These are phyloP conservation scores for Fusarium mangiferae DNA, from an alignment of 2,329 filamentous ascomycete genomes.

Conservation along the genomic window DNA sequence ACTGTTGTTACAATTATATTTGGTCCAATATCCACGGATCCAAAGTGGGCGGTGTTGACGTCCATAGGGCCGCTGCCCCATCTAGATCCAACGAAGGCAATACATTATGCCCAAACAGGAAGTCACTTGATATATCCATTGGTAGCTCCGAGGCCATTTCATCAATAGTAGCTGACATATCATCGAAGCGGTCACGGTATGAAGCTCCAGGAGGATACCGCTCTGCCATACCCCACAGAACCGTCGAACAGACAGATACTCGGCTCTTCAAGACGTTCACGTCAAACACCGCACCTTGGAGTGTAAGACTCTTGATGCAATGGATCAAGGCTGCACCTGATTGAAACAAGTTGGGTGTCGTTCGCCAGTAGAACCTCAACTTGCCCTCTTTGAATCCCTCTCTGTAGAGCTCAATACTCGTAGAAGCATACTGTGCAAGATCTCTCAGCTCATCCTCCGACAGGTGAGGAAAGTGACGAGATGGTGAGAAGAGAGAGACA, in stretches of 20 bases:
- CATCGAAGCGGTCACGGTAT: constrained; percentile 44
- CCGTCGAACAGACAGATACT: constrained; percentile 36
- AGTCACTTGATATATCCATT: not conserved
- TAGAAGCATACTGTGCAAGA: constrained; percentile 28
- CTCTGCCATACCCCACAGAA: constrained; percentile 47
- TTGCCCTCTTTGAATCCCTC: constrained; percentile 34
- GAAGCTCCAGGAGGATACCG: constrained; percentile 38
- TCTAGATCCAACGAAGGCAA: constrained; percentile 9
- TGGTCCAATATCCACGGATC: constrained; percentile 13
- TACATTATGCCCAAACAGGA: not conserved
- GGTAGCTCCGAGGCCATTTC: not conserved
- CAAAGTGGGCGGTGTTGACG: not conserved
- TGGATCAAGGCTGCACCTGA: constrained; percentile 37
- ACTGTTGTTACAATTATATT: not conserved
- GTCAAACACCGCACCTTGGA: not conserved
- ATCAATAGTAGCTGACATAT: constrained; percentile 15
- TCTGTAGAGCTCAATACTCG: constrained; percentile 33
- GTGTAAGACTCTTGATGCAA: constrained; percentile 15
- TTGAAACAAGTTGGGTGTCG: constrained; percentile 40
- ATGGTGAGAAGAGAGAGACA: constrained; percentile 38
- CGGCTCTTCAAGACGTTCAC: not conserved
- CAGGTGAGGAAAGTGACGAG: constrained; percentile 17
- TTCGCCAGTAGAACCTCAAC: constrained; percentile 45
- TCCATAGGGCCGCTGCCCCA: not conserved
- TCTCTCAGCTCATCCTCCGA: constrained; percentile 19